phyloP scores from a whole-genome alignment of 2,329 filamentous ascomycete species.

The Fusarium redolens region DNA sequence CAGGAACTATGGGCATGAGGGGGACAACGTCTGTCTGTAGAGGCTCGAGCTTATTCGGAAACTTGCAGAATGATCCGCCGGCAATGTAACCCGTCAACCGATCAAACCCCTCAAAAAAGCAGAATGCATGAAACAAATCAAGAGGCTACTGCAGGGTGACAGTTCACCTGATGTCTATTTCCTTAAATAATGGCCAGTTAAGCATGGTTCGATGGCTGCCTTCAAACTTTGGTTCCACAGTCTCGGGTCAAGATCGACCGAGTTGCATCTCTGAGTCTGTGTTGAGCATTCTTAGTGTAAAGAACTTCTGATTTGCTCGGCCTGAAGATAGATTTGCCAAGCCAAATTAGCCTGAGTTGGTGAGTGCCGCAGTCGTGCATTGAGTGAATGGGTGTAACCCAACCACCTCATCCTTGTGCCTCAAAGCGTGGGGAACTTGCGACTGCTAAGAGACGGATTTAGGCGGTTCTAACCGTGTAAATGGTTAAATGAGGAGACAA shows the following conservation, averaged over 20 bases:
- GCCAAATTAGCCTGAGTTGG: slow-evolving; percentile 26
- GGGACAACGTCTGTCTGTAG: not conserved
- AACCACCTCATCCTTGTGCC: not conserved
- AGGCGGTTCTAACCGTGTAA: not conserved
- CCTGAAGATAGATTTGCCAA: not conserved
- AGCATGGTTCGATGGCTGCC: not conserved
- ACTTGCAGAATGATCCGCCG: slow-evolving; percentile 14
- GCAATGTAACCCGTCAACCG: slow-evolving; percentile 18
- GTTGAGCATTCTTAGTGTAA: not conserved
- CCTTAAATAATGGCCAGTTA: not conserved
- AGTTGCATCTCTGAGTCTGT: not conserved
- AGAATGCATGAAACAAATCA: not conserved
- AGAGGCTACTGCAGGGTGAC: not conserved
- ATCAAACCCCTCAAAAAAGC: not conserved
- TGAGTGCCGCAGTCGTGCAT: slow-evolving; percentile 18
- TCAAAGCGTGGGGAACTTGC: not conserved
- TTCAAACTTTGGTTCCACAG: slow-evolving; percentile 3
- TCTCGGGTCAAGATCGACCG: slow-evolving; percentile 28
- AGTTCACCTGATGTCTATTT: slow-evolving; percentile 9
- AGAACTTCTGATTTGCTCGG: not conserved
- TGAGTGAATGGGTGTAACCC: slow-evolving; percentile 13
- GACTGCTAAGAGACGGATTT: not conserved
- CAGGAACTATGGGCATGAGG: not conserved
- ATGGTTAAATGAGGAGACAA: not conserved
- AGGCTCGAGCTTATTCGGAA: not conserved